A percentile compares a stretch with the other conserved stretches of the same genome.
Conservation (phyloP, 225 moss, liverwort and hornwort species). For the Physcomitrellopsis africana region DNA sequence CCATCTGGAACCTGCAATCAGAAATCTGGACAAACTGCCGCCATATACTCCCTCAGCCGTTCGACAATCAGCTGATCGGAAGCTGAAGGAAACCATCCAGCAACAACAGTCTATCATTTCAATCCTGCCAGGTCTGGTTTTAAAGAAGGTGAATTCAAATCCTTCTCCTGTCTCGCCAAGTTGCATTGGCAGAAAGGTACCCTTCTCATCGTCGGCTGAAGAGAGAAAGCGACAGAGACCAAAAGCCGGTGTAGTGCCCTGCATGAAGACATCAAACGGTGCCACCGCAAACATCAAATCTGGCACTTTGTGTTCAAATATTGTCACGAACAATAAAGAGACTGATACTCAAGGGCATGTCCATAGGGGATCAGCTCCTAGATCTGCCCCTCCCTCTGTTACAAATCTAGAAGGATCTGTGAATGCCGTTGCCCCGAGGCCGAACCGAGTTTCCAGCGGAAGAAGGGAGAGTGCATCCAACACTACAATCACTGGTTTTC, state of each 20-base stretch:
- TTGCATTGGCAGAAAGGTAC: slow-evolving; percentile 9
- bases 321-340: slow-evolving; percentile 11
- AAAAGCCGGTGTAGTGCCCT: neutral
- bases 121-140: slow-evolving; percentile 43
- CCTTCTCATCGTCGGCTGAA: neutral
- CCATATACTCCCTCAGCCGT: slow-evolving; percentile 29
- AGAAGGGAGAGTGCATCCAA: slow-evolving; percentile 15
- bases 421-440: slow-evolving; percentile 17
- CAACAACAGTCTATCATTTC: slow-evolving; percentile 53
- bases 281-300: neutral
- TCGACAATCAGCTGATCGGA: slow-evolving; percentile 43
- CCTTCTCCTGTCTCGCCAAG: slow-evolving; percentile 20
- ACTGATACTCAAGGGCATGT: slow-evolving; percentile 7
- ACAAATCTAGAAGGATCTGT: slow-evolving; percentile 14
- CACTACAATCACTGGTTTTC: slow-evolving; percentile 1
- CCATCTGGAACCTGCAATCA: slow-evolving; percentile 20
- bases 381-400: slow-evolving; percentile 5
- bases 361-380: neutral
- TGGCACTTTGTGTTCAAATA: slow-evolving; percentile 14
- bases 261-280: slow-evolving; percentile 20
- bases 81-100: slow-evolving; percentile 46
- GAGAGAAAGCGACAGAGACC: slow-evolving; percentile 4
- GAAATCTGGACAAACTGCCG: slow-evolving; percentile 49
- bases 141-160: slow-evolving; percentile 23
- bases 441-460: slow-evolving; percentile 1